Conservation (phyloP, 2,329 filamentous ascomycete species). For the Arthrobotrys pseudoclavata region DNA sequence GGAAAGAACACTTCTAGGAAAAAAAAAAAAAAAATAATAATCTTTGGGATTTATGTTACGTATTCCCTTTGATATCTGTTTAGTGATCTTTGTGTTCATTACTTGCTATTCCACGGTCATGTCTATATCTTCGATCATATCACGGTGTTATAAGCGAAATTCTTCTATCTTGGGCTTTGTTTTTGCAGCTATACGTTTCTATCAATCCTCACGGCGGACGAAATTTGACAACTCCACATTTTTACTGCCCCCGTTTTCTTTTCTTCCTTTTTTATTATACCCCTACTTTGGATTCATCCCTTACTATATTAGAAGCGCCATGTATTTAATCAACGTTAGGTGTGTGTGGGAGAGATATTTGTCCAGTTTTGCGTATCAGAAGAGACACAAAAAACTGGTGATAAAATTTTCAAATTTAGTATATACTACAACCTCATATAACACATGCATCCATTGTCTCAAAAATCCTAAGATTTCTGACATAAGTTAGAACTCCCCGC, state of each 20-base stretch:
- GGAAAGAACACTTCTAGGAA: constrained; percentile 83
- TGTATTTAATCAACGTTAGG: constrained; percentile 36
- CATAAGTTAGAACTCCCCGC: neutral
- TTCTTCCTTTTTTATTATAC: constrained; percentile 30
- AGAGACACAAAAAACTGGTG: constrained; percentile 5
- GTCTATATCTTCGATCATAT: constrained; percentile 54
- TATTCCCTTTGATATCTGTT: constrained; percentile 25
- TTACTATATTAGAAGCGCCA: constrained; percentile 45
- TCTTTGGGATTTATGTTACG: constrained; percentile 23
- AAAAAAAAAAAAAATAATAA: too few species aligned
- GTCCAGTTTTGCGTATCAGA: constrained; percentile 14
- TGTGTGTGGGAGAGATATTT: constrained; percentile 9
- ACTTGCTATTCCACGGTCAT: constrained; percentile 41
- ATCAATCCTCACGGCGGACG: constrained; percentile 23
- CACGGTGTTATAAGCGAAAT: constrained; percentile 60
- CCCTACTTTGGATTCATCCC: constrained; percentile 15
- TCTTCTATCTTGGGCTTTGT: constrained; percentile 47
- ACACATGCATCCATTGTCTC: neutral
- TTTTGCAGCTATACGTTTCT: constrained; percentile 15
- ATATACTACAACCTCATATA: constrained; percentile 7
- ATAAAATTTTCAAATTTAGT: constrained; percentile 18
- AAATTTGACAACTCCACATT: constrained; percentile 8
- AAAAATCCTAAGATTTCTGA: neutral
- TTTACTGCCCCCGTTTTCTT: constrained; percentile 41
- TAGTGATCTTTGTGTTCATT: constrained; percentile 14